Base-by-base conservation (phyloP, 2,329 filamentous ascomycete genomes). In the Orbilia ellipsospora region DNA sequence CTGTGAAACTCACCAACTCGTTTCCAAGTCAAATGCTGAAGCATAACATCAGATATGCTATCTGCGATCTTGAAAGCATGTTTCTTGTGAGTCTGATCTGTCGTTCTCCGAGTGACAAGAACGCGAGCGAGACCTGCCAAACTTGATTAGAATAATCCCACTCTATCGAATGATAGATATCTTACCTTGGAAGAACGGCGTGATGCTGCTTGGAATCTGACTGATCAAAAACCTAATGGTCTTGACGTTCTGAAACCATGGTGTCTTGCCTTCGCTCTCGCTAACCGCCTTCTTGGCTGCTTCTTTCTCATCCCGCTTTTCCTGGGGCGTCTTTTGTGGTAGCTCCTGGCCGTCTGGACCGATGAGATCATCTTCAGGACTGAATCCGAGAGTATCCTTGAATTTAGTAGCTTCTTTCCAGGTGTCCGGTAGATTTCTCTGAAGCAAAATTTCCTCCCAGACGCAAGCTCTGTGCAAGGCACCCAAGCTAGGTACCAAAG, bases 371-470 rank as follows among this genome's bases (percentile, higher is more conserved):
- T 77, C 69, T 10, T 73, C 74, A 7, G 74, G 73, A 57, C 67
- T 77, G 28, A 77, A 70, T 12, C 64, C 73, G n/a, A 78, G 59
- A 7, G 62, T 36, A 40, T 76, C 74, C 83, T 81, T 83, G 61
- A 82, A 81, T 78, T 84, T 82, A 31, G 84, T 84, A 28, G 83
- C 82, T 74, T 84, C 82, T 77, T 85, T 83, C 85, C 85, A 87
- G 36, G 78, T 79, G 28, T 89, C 86, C 0, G 94, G 93, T 57
- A 97, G 90, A 62, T 88, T 86, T 60, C 88, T 89, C 78, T 91
- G 87, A 52, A 97, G 85, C 0, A 90, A 84, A 42, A 94, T 91
- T 78, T 96, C 92, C 82, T 99, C 94, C 82, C 90, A 90, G n/a
- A 96, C 86, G 73, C 93, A 91, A 62, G 90, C 90, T 50, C 91